phyloP scores from a whole-genome alignment of 495 filamentous ascomycete genomes.

The Darksidea phi region DNA sequence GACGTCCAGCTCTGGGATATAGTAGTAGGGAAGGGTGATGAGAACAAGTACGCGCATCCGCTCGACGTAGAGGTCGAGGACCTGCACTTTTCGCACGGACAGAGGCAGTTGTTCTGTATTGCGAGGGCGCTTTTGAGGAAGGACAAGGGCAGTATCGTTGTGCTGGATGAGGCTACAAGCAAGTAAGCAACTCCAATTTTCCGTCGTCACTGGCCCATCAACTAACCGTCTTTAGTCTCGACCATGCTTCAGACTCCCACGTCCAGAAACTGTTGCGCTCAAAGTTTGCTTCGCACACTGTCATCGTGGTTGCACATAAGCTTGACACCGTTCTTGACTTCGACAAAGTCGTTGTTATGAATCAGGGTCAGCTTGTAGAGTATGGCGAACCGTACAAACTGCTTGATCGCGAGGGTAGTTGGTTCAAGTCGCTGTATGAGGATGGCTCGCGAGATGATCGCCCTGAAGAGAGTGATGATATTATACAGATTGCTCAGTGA shows the following conservation, averaged over 20 bases:
- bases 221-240: constrained; percentile 10
- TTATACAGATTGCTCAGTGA: not conserved
- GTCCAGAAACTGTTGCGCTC: constrained; percentile 22
- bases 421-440: constrained; percentile 23
- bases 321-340: constrained; percentile 30
- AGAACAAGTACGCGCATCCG: constrained; percentile 28
- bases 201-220: not conserved
- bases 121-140: constrained; percentile 56
- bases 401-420: constrained; percentile 11
- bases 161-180: constrained; percentile 41
- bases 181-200: constrained; percentile 13
- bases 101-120: constrained; percentile 65
- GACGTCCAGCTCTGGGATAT: constrained; percentile 43
- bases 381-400: constrained; percentile 22
- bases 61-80: constrained; percentile 53
- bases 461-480: not conserved
- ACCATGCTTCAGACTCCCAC: constrained; percentile 15
- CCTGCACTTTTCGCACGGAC: constrained; percentile 58
- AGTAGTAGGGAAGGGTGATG: constrained; percentile 37
- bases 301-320: constrained; percentile 28
- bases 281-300: constrained; percentile 23
- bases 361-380: constrained; percentile 20
- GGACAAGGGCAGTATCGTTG: constrained; percentile 30
- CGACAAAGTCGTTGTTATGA: constrained; percentile 29
- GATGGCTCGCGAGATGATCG: not conserved